Percentiles rank a stretch among this genome's conserved stretches.
These are phyloP conservation scores for Diaporthe sp. DNA, from an alignment of 2,329 filamentous ascomycete species.

Conservation along the genomic window DNA sequence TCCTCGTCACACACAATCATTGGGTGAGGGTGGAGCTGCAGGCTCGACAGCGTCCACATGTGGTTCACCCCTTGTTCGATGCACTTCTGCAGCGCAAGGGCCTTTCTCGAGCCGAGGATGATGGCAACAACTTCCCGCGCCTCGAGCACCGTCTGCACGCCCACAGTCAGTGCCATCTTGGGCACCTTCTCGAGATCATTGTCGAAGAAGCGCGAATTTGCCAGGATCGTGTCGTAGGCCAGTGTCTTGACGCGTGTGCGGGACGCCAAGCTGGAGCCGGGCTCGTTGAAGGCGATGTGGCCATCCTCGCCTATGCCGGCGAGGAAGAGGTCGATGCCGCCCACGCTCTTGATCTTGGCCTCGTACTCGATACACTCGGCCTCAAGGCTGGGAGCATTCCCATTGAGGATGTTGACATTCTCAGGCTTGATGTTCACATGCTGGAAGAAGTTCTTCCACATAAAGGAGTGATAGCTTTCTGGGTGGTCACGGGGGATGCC, in stretches of 20 bases:
- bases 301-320: constrained; percentile 82
- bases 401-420: constrained; percentile 79
- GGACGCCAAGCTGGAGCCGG: constrained; percentile 76
- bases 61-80: constrained; percentile 81
- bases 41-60: constrained; percentile 81
- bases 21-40: constrained; percentile 79
- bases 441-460: constrained; percentile 85
- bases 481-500: constrained; percentile 78
- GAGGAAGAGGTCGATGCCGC: constrained; percentile 82
- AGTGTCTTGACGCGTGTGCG: constrained; percentile 81
- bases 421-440: constrained; percentile 76
- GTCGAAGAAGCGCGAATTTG: constrained; percentile 79
- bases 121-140: constrained; percentile 80
- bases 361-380: constrained; percentile 80
- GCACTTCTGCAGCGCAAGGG: constrained; percentile 76
- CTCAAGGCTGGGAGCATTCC: constrained; percentile 75
- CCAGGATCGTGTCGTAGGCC: constrained; percentile 80
- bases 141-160: constrained; percentile 66
- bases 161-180: constrained; percentile 76
- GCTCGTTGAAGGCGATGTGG: constrained; percentile 86
- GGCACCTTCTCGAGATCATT: constrained; percentile 74
- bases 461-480: constrained; percentile 83
- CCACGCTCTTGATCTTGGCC: constrained; percentile 72
- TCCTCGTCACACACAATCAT: constrained; percentile 82
- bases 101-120: constrained; percentile 78